Evolutionary conservation across 2,329 filamentous ascomycete species (phyloP), one percentile per base, ranked within the genome.

Genomic region (Pseudophaeomoniella oleicola): DNA sequence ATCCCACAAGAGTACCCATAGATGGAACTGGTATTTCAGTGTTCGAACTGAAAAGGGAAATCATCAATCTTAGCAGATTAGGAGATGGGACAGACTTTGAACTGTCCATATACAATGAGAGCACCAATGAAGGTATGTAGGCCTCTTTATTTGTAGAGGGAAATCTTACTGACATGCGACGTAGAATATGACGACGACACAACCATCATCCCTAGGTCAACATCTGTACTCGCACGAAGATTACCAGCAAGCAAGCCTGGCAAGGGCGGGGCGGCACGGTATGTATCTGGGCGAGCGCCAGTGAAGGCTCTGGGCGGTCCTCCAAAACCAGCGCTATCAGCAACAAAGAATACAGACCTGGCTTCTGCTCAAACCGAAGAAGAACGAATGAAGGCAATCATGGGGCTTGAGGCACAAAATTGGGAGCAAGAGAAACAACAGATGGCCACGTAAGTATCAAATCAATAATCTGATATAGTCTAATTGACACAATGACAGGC

Each of bases 31-130:
- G 85, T 60, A 93, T 96, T 55, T 94, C 88, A 43, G 90, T 96
- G 45, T 98, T 96, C 63, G 92, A 98, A 57, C 71, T 98, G 55
- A 98, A 98, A 67, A 82, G 88, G 66, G 90, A 96, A 64, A 98
- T 98, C 54, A 98, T 98, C 66, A 78, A 74, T 58, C 83, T 88
- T 59, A 92, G 85, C 60, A 85, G 84, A 42, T 72, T 98, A 47
- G 90, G 90, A 48, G 88, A 96, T 62, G 90, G 90, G 43, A 85
- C 83, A 46, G 90, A 98, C 57, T 94, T 96, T 58, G 88, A 98
- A 60, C 74, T 98, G 37, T 79, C 84, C 46, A 92, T 98, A 48
- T 94, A 86, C 61, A 83, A 85, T 44, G 85, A 94, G 55, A 87
- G 96, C 58, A 81, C 78, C 46, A 83, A 77, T 56, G 85, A 94